These are phyloP conservation scores for Chlamydomonas schloesseri DNA, from an alignment of 139 green algal genomes.

Conservation along the genomic window DNA sequence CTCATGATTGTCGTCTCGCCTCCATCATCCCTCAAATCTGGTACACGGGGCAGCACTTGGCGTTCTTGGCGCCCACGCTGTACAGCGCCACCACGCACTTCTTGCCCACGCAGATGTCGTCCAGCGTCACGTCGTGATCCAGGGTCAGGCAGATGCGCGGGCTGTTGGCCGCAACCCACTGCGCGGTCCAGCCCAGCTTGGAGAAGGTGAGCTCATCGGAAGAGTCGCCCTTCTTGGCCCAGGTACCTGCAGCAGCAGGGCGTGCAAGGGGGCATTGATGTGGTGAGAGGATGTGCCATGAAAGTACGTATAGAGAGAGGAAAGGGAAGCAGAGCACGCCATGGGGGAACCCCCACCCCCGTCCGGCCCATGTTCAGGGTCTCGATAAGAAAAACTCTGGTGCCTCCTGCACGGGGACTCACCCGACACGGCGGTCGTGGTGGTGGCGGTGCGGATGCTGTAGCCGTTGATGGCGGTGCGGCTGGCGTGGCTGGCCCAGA, in stretches of 20 bases:
- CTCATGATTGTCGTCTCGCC: no score
- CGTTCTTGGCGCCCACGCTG: neutral
- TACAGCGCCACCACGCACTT: neutral
- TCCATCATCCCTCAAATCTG: no score
- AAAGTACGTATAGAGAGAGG: neutral
- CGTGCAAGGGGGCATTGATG: neutral
- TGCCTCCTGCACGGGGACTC: no score
- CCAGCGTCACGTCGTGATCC: neutral
- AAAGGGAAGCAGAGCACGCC: neutral
- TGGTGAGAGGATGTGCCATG: no score
- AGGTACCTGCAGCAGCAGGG: neutral
- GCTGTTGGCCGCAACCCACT: neutral
- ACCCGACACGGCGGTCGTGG: neutral
- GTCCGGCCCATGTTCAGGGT: neutral
- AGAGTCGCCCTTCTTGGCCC: neutral
- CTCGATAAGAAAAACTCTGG: no score
- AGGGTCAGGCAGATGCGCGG: conserved; percentile 1
- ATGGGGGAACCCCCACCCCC: no score
- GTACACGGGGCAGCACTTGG: conserved; percentile 17
- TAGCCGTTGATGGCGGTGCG: neutral
- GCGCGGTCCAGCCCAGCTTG: neutral
- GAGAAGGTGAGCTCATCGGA: neutral
- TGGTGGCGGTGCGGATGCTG: neutral
- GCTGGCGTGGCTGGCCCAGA: neutral
- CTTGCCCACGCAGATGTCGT: neutral